phyloP scores from a whole-genome alignment of 345 rosid genomes.

The Trapa incisa region DNA sequence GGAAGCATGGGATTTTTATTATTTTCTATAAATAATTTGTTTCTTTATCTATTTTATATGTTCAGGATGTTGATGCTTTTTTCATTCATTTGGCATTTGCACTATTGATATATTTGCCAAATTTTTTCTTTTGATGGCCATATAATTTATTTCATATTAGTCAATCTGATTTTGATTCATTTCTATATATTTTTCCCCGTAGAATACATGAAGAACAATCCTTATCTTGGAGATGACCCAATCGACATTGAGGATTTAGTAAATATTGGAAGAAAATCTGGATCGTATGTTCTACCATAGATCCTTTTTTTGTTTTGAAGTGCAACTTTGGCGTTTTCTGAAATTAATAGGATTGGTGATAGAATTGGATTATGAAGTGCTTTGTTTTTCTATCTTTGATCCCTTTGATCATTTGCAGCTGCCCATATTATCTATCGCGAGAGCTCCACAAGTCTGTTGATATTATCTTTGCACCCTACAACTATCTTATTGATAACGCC shows the following conservation, averaged over 20 bases:
- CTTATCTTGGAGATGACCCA: constrained; percentile 76
- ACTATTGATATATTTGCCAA: neutral
- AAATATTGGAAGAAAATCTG: constrained; percentile 58
- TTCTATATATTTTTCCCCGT: constrained; percentile 16
- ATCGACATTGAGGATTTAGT: constrained; percentile 91
- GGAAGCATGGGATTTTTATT: neutral
- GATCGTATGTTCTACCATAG: constrained; percentile 43
- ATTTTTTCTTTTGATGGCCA: neutral
- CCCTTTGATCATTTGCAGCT: constrained; percentile 34
- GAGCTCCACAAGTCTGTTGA: constrained; percentile 84
- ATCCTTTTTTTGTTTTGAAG: constrained; percentile 10
- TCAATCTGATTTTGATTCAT: neutral
- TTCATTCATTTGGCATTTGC: neutral
- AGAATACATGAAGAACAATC: constrained; percentile 61
- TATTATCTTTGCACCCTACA: constrained; percentile 82
- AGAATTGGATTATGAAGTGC: neutral
- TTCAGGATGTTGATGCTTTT: neutral
- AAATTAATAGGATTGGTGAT: neutral
- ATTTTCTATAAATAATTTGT: neutral
- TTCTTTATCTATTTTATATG: neutral
- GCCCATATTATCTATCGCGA: constrained; percentile 74
- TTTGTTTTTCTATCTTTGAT: neutral
- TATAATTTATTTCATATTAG: neutral
- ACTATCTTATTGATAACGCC: constrained; percentile 75
- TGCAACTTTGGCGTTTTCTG: neutral